Base-by-base conservation (phyloP, 1,284 basidiomycete species). In the Tilletia setariae region DNA sequence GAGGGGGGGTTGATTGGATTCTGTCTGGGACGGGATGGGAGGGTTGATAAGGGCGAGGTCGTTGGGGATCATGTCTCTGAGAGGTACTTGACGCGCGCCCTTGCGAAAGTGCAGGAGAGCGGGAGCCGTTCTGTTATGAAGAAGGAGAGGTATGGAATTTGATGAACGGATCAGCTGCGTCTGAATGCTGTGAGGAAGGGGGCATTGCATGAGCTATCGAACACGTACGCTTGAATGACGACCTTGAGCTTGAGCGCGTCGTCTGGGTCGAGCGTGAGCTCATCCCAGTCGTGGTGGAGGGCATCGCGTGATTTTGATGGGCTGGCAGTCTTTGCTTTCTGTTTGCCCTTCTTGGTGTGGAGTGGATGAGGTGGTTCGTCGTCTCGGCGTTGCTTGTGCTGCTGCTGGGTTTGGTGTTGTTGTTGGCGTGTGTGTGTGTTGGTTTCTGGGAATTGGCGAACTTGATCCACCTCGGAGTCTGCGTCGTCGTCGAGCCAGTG, bases 191-290 rank as follows among this genome's bases (percentile, higher is more conserved):
- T 44, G 43, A 44, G 19, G 43, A 19, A 9, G 19, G 43, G 19
- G 43, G 9, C 11, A 9, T 44, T 19, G 43, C 9, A 44, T 9
- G 43, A 16, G 49, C 11, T 9, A 21, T 51, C 49, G 49, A 2
- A 32, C 7, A 61, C 56, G 9, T 16, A 61, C 56, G 56, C 56
- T 61, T 61, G 28, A 35, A 61, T 40, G 28, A 61, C 56, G 30
- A 61, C 56, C 56, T 61, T 61, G 56, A 61, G 56, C 21, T 61
- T 61, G 30, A 61, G 56, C 56, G 56, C 56, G n/a, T 61, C 56
- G 25, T 19, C 23, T 40, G 56, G 56, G 19, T 61, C 56, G 32
- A 61, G 56, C 2, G 32, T 30, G 56, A 61, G 56, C 56, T 61
- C 56, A 30, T 61, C 56, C 13, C 9, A 19, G 15, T 61, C 56